Evolutionary conservation across 2,329 filamentous ascomycete species (phyloP).

Genomic region (Fusarium nelsonii): DNA sequence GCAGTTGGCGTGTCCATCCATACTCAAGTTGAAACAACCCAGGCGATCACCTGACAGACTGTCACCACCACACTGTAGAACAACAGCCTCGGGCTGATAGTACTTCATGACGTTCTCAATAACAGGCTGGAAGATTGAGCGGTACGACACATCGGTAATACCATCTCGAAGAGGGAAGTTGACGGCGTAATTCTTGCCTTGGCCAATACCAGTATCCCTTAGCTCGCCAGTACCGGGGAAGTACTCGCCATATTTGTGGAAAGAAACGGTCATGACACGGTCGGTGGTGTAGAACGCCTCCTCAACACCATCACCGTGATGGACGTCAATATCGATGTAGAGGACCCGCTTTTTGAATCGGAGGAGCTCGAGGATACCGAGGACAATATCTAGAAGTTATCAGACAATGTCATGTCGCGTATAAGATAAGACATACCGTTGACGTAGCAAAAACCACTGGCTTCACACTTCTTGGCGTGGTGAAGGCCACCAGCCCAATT

Average conservation of each 20-base stretch:
- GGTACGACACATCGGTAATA: conserved; percentile 90
- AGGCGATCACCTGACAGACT: conserved; percentile 93
- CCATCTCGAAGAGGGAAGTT: conserved; percentile 94
- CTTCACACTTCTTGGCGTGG: conserved; percentile 97
- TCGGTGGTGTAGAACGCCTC: conserved; percentile 95
- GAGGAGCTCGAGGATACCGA: conserved; percentile 92
- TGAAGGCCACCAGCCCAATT: conserved; percentile 98
- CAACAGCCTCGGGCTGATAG: conserved; percentile 91
- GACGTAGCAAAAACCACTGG: conserved; percentile 97
- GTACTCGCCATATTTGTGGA: conserved; percentile 97
- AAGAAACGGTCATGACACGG: conserved; percentile 91
- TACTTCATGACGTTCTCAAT: conserved; percentile 88
- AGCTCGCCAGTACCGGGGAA: conserved; percentile 93
- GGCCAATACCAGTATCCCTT: conserved; percentile 86
- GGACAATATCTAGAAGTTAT: conserved; percentile 80
- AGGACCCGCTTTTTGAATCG: conserved; percentile 94
- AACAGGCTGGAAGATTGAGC: conserved; percentile 90
- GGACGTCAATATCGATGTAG: conserved; percentile 96
- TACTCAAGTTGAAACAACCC: conserved; percentile 97
- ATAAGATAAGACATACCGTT: conserved; percentile 73
- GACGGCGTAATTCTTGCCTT: conserved; percentile 88
- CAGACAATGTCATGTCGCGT: conserved; percentile 7
- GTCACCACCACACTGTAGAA: conserved; percentile 95
- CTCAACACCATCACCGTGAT: conserved; percentile 93
- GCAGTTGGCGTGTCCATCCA: conserved; percentile 94